Evolutionary conservation across 805 yeast genomes (phyloP), one percentile per base, ranked within the genome.

Genomic region (Lipomyces kockii): DNA sequence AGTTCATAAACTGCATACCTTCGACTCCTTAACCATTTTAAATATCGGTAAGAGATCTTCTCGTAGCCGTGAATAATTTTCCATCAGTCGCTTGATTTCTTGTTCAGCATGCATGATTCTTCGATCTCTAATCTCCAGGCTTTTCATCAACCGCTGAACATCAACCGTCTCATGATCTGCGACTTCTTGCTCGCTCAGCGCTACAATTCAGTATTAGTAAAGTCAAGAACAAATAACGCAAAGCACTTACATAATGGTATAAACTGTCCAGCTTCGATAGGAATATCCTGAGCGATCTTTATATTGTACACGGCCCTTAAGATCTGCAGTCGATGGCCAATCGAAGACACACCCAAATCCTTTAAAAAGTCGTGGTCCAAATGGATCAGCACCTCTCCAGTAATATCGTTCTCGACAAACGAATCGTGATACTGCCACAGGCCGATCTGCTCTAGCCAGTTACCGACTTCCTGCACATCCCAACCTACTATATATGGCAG

Each of bases 311-410:
- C 84, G 35, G 86, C 83, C 61, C 83, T 81, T 75, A 91, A 86
- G 54, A 92, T 79, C 52, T 77, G 76, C 2, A 93, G 80, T 34
- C 97, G 82, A 22, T 84, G 83, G 37, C 84, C 83, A 39, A 89
- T 75, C 43, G 81, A 79, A 5, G 68, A 64, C 0, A 90, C 83
- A 1, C 93, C 96, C 74, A 94, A 79, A 62, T 92, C 97, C 68
- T 82, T 81, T 56, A 93, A 84, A 75, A 92, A 95, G 8, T 84
- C 86, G 12, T 90, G 85, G 39, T 86, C 86, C 60, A 93, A 80
- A 68, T 86, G 87, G 1, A 91, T 87, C 61, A 94, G 79, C 3
- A 90, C 82, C 37, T 89, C 85, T 1, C 97, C 97, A 2, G 89
- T 86, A 61, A 91, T 85, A 72, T 87, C 87, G 77, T 91, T 85